Conservation (phyloP, 176 grass and related monocot species). For the Juncus effusus region DNA sequence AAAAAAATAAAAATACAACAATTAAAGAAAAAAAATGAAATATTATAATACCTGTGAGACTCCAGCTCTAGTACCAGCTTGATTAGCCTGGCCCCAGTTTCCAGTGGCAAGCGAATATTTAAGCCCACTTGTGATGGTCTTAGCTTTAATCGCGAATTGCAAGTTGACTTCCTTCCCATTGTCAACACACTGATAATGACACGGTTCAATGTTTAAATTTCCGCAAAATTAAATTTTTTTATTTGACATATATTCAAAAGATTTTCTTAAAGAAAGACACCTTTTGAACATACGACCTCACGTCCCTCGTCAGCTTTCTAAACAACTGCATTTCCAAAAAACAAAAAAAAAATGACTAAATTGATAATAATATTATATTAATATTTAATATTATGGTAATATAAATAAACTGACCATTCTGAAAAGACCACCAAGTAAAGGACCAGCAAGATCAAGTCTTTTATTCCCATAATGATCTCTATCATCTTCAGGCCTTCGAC, state of each 20-base stretch:
- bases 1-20: conserved; percentile 27
- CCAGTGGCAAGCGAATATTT: conserved; percentile 87
- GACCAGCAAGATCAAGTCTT: conserved; percentile 98
- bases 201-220: conserved; percentile 30
- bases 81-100: conserved; percentile 92
- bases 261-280: conserved; percentile 36
- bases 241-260: background rate
- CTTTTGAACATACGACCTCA: conserved; percentile 99
- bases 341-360: conserved; percentile 21
- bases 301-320: conserved; percentile 95
- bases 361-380: conserved; percentile 3
- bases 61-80: conserved; percentile 86
- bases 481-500: conserved; percentile 96
- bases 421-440: conserved; percentile 86
- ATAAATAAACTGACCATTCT: conserved; percentile 90
- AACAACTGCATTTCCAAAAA: conserved; percentile 63
- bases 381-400: conserved; percentile 10
- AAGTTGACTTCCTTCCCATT: conserved; percentile 98
- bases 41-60: conserved; percentile 83
- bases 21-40: conserved; percentile 3
- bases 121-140: conserved; percentile 86
- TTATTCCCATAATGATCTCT: conserved; percentile 99
- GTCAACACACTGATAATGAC: conserved; percentile 73
- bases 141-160: conserved; percentile 99
- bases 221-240: conserved; percentile 19